Conservation (phyloP, 2,329 filamentous ascomycete genomes). For the Didymellaceae sp. region DNA sequence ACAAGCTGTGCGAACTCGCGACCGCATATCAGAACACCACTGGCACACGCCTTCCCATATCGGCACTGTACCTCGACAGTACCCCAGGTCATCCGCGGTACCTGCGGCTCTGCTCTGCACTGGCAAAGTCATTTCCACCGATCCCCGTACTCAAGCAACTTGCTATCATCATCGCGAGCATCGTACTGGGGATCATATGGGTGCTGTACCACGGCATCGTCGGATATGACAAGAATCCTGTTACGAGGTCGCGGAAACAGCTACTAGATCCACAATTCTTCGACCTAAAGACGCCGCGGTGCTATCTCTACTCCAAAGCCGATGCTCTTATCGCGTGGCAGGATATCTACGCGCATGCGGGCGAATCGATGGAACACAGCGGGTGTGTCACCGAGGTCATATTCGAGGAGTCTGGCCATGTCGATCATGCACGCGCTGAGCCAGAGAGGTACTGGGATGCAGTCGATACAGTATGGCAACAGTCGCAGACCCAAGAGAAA, state of each 20-base stretch:
- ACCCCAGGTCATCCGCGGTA: slow-evolving; percentile 37
- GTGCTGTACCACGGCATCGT: slow-evolving; percentile 25
- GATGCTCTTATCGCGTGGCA: slow-evolving; percentile 62
- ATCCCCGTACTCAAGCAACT: slow-evolving; percentile 24
- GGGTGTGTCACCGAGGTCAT: slow-evolving; percentile 56
- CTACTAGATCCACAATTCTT: slow-evolving; percentile 24
- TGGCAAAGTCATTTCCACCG: slow-evolving; percentile 30
- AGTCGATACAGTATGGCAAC: slow-evolving; percentile 29
- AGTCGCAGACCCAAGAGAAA: slow-evolving; percentile 6
- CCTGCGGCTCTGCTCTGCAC: slow-evolving; percentile 29
- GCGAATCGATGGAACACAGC: slow-evolving; percentile 53
- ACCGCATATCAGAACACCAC: slow-evolving; percentile 26
- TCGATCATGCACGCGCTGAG: slow-evolving; percentile 64
- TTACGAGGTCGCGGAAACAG: slow-evolving; percentile 24
- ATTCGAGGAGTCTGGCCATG: slow-evolving; percentile 65
- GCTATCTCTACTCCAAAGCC: slow-evolving; percentile 64
- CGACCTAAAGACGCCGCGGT: slow-evolving; percentile 45
- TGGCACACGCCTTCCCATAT: slow-evolving; percentile 23
- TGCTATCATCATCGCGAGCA: slow-evolving; percentile 21
- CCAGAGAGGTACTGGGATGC: slow-evolving; percentile 63
- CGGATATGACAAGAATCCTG: slow-evolving; percentile 30
- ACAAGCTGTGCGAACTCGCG: slow-evolving; percentile 37
- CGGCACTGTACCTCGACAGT: slow-evolving; percentile 35
- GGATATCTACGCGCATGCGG: slow-evolving; percentile 61
- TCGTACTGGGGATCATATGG: slow-evolving; percentile 27